phyloP scores from a whole-genome alignment of 2,329 filamentous ascomycete species.

The Pseudogymnoascus sp. region DNA sequence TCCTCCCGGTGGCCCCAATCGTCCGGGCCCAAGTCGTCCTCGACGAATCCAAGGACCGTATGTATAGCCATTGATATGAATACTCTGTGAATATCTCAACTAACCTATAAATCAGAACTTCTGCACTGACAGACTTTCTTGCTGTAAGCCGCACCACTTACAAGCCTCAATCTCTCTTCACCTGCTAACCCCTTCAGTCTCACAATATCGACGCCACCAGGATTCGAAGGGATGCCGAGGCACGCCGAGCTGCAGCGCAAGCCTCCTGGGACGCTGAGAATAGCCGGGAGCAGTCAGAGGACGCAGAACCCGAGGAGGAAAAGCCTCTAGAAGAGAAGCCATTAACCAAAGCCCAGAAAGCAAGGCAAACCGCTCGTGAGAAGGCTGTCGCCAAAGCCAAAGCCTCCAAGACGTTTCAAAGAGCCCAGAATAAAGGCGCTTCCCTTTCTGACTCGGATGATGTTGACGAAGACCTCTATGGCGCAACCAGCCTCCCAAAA shows the following conservation, averaged over 20 bases:
- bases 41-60: constrained; percentile 26
- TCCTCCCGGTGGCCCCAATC: not conserved
- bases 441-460: constrained; percentile 36
- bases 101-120: constrained; percentile 37
- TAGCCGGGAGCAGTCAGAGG: constrained; percentile 23
- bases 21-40: not conserved
- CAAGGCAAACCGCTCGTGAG: constrained; percentile 38
- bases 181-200: constrained; percentile 28
- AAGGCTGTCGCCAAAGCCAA: constrained; percentile 54
- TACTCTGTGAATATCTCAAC: constrained; percentile 7
- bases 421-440: constrained; percentile 17
- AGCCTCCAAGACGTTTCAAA: constrained; percentile 49
- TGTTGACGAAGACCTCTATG: constrained; percentile 25
- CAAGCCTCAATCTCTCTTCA: not conserved
- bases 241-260: constrained; percentile 36
- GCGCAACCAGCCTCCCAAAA: constrained; percentile 41
- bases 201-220: constrained; percentile 62
- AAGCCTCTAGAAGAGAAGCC: not conserved
- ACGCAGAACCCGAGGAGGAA: constrained; percentile 40
- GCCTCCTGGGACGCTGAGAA: constrained; percentile 19
- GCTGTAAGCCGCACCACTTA: constrained; percentile 38
- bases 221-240: constrained; percentile 43
- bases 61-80: constrained; percentile 10
- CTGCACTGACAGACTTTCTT: constrained; percentile 60
- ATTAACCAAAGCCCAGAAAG: constrained; percentile 25